Percentiles rank a stretch among this genome's conserved stretches.
phyloP scores from a whole-genome alignment of 371 early-diverging fungal genomes.

The Mucor racemosus region DNA sequence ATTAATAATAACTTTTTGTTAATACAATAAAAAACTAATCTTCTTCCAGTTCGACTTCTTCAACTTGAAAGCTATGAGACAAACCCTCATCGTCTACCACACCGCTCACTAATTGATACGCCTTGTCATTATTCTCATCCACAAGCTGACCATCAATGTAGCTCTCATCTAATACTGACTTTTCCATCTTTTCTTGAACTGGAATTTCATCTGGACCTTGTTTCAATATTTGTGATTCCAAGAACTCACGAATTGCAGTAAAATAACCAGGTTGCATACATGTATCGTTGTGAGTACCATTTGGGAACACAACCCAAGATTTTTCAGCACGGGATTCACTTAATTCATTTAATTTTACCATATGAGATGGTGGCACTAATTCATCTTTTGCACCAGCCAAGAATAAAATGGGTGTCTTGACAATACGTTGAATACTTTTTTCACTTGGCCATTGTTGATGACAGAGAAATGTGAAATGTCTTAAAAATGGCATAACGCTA shows the following conservation, averaged over 20 bases:
- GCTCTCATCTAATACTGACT: constrained; percentile 20
- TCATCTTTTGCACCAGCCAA: constrained; percentile 86
- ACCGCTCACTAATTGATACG: constrained; percentile 48
- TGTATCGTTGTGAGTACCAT: constrained; percentile 94
- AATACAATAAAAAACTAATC: not conserved
- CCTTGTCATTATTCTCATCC: constrained; percentile 17
- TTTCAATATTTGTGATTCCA: constrained; percentile 32
- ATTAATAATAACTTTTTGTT: too few species aligned
- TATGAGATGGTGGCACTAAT: constrained; percentile 87
- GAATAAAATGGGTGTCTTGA: constrained; percentile 81
- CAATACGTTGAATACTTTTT: constrained; percentile 68
- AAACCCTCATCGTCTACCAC: constrained; percentile 39
- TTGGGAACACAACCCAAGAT: constrained; percentile 63
- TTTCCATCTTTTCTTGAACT: constrained; percentile 15
- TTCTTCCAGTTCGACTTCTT: constrained; percentile 27
- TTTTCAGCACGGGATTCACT: constrained; percentile 59
- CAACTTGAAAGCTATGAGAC: constrained; percentile 34
- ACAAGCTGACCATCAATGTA: constrained; percentile 26
- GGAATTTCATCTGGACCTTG: constrained; percentile 1
- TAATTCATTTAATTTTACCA: constrained; percentile 73
- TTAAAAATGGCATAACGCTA: constrained; percentile 78
- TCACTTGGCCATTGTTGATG: constrained; percentile 92
- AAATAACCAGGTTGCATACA: constrained; percentile 88
- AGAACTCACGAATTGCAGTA: constrained; percentile 63
- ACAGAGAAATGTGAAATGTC: constrained; percentile 76